Evolutionary conservation across 202 grass and related monocot species (phyloP), one percentile per base, ranked within the genome.

Genomic region (Carex arenaria): DNA sequence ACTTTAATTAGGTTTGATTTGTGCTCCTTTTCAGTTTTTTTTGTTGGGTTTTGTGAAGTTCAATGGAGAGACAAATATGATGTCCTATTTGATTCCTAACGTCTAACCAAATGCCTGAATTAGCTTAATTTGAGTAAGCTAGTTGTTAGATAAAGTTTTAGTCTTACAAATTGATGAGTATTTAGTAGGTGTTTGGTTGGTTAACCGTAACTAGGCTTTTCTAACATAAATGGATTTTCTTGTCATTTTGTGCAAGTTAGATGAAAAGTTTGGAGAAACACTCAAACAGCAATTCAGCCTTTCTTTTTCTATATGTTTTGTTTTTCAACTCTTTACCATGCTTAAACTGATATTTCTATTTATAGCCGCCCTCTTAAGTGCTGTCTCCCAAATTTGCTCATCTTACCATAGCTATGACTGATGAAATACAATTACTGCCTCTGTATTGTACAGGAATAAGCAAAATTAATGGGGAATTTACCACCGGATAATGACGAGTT

Each of bases 381-480:
- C 7, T 10, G 11, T 28, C 67, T 79, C 74, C 14, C 32, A 67
- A 72, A 66, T 19, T 75, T 52, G 70, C 5, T 28, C 28, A 57
- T 40, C 31, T 80, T 6, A 47, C 7, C 32, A 49, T 23, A 75
- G 14, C 10, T 56, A n/a, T 0, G 30, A 71, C 62, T 30, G 52
- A 55, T 72, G 47, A 62, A 82, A 22, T 14, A 52, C 86, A 82
- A 85, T 32, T 69, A 40, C 22, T 93, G 55, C 11, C 72, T 86
- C 72, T 78, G 19, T 71, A 61, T 88, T 78, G 52, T 82, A 55
- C 91, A 93, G 84, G 15, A 64, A 28, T 76, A 76, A 87, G 82
- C 9, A 22, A 89, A 83, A 71, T 69, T 52, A 71, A 90, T 93
- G 92, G 86, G 57, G 40, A 73, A 81, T 60, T 69, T 81, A 83